Base-by-base conservation (phyloP, 331 rosid species). In the Telfairia occidentalis region DNA sequence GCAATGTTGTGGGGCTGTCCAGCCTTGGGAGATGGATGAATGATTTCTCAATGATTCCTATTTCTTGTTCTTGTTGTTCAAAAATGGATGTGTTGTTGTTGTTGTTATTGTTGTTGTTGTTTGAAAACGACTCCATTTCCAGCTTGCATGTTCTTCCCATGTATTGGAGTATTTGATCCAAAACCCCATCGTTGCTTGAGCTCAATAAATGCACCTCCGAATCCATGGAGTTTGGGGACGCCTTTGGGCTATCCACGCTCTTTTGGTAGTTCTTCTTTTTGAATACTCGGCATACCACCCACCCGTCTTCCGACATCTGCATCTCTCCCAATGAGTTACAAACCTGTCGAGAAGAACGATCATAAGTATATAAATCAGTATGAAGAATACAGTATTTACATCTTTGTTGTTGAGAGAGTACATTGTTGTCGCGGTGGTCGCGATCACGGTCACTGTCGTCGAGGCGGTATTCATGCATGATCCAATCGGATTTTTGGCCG, bases 251-350 rank as follows among this genome's bases (percentile, higher is more conserved):
- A 40, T 86, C 96, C 52, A 83, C 81, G 83, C 89, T 85, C 89
- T 91, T 91, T 48, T 83, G 90, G 73, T 84, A 90, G 81, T 81
- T 91, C 82, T 89, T 94, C 92, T 91, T 91, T 92, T 90, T 89
- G 92, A 94, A 94, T 78, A 91, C 89, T 49, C 97, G 83, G 42
- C 98, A 94, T 52, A 94, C 96, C 73, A 94, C 98, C 97, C 98
- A 94, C 26, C 96, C 97, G 42, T 91, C 97, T 50, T 94, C 98
- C 4, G 86, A 84, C 1, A 73, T 5, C 30, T 52, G 71, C 18
- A 37, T 73, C 61, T 94, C 96, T 7, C 88, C 91, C 77, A 88
- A 81, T 34, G 84, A 76, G 45, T 38, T 82, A 3, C 75, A 71
- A 69, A 75, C 77, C 88, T 85, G 73, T 42, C n/a, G n/a, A 72